These are phyloP conservation scores for Irpex sp. DNA, from an alignment of 1,284 basidiomycete species.

Conservation along the genomic window DNA sequence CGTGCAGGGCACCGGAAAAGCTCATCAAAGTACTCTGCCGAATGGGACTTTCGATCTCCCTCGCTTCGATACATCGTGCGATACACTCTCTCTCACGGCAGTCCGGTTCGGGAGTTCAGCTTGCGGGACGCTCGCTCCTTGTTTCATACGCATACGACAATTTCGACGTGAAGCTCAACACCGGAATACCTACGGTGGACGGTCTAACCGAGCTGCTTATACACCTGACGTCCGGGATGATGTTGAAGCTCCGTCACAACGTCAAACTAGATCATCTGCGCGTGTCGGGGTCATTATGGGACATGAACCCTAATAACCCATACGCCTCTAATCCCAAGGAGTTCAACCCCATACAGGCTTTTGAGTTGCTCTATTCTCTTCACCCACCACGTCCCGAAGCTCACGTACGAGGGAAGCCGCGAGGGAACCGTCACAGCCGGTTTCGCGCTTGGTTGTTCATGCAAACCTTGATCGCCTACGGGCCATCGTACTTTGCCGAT, in stretches of 20 bases:
- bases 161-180: slow-evolving; percentile 26
- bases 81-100: slow-evolving; percentile 3
- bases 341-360: neutral
- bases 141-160: slow-evolving; percentile 29
- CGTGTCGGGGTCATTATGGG: slow-evolving; percentile 29
- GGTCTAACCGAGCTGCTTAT: slow-evolving; percentile 11
- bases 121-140: slow-evolving; percentile 20
- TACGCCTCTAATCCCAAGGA: neutral
- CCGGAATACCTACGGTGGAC: slow-evolving; percentile 21
- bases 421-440: no score
- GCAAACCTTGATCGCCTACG: no score
- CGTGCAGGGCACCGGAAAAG: slow-evolving; percentile 11
- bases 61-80: neutral
- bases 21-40: slow-evolving; percentile 12
- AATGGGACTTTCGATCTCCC: neutral
- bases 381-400: neutral
- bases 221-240: slow-evolving; percentile 27
- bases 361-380: neutral
- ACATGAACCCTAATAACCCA: slow-evolving; percentile 1
- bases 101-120: slow-evolving; percentile 3
- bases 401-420: neutral
- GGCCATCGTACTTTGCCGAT: no score
- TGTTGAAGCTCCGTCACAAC: slow-evolving; percentile 23
- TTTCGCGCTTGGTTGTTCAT: no score
- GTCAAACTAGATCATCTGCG: slow-evolving; percentile 23